A percentile compares a stretch with the other conserved stretches of the same genome.
Conservation (phyloP, 2,329 filamentous ascomycete species). For the Claviceps africana region DNA sequence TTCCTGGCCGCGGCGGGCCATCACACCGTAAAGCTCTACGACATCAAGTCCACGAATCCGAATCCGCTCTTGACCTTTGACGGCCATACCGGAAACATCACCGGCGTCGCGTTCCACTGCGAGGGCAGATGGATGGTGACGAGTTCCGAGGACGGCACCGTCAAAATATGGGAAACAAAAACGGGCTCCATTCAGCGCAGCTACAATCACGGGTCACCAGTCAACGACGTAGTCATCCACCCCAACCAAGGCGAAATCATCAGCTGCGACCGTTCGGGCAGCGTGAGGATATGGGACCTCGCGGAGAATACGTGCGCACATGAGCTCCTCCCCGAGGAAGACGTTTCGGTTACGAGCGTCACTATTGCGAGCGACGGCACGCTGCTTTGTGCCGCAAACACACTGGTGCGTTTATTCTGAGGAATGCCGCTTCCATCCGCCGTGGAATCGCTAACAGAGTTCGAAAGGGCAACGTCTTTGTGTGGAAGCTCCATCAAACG, state of each 20-base stretch:
- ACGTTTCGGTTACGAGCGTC: conserved; percentile 84
- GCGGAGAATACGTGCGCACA: conserved; percentile 96
- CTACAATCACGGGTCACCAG: conserved; percentile 77
- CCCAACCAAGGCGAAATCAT: conserved; percentile 98
- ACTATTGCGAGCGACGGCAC: conserved; percentile 92
- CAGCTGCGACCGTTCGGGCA: conserved; percentile 84
- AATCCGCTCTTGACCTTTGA: conserved; percentile 88
- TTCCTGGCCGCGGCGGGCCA: conserved; percentile 72
- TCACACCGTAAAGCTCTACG: conserved; percentile 90
- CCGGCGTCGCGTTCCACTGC: conserved; percentile 92
- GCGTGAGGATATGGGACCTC: conserved; percentile 89
- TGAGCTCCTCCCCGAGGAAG: conserved; percentile 90
- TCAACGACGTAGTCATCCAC: conserved; percentile 98
- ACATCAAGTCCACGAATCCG: conserved; percentile 96
- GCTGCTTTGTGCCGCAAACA: conserved; percentile 86
- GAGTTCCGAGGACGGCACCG: conserved; percentile 87
- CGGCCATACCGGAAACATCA: conserved; percentile 90
- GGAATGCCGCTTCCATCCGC: not conserved
- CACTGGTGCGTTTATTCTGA: conserved; percentile 43
- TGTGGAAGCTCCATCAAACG: conserved; percentile 84
- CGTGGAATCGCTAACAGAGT: not conserved
- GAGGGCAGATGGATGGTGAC: conserved; percentile 99
- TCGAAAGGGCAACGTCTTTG: conserved; percentile 78
- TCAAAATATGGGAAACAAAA: conserved; percentile 93
- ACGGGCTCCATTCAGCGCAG: conserved; percentile 78